Base-by-base conservation (phyloP, 2,329 filamentous ascomycete genomes). In the Scedosporium minutisporum region DNA sequence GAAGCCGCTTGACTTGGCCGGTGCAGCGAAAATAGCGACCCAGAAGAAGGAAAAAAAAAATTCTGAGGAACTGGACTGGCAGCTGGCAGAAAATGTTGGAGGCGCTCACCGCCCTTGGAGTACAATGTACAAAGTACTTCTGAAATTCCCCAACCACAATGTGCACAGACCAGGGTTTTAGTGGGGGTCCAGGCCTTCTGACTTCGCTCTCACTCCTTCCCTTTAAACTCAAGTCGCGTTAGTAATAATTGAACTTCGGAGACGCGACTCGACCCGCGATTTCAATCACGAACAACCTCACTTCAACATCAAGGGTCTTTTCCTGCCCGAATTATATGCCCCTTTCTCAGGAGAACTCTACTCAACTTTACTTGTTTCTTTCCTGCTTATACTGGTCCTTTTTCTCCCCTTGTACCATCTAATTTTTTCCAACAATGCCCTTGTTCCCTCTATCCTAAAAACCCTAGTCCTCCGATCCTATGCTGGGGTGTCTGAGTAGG, bases 91-190 rank as follows among this genome's bases (percentile, higher is more conserved):
- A 58, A 58, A 18, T 12, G 51, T 23, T 58, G 61, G 61, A 58
- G 61, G 55, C 41, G 14, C 46, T 62, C 61, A 62, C 61, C 61
- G 61, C 61, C 42, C 51, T 61, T 51, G 29, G 60, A 44, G 9
- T 12, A 46, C 38, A 9, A 41, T 55, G 42, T 27, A 27, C 21
- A 18, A 23, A 10, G 14, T n/a, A 25, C 38, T 27, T 33, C 7
- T 33, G 29, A 33, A 33, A 33, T 12, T 33, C 29, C 33, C 33
- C 33, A 38, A 38, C 33, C 29, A 12, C 33, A 4, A 3, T 10
- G 44, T 48, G 23, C 42, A 57, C 48, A 21, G 29, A 60, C 48
- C 48, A 44, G n/a, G 4, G 9, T 38, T 18, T 61, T 42, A 23
- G 60, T 61, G 60, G 60, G 59, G 60, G 33, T 38, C 33, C 10